Evolutionary conservation across 2,329 filamentous ascomycete genomes (phyloP).

Genomic region (Apiospora koreana): DNA sequence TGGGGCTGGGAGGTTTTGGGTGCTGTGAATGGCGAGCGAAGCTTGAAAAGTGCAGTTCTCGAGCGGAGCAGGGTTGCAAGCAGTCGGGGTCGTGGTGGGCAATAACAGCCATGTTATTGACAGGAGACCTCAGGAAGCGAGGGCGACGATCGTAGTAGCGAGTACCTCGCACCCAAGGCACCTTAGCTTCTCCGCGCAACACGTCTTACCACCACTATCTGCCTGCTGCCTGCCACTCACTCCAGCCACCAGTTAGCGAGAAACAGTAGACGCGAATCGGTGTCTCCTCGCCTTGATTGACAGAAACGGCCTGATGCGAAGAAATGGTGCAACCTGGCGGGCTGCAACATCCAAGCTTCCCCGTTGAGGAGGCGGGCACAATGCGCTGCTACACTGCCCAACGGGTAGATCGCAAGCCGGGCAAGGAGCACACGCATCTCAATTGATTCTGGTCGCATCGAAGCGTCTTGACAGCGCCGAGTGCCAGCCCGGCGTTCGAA

Average conservation of each 20-base stretch:
- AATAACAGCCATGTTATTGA: constrained; percentile 6
- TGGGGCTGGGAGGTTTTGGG: background rate
- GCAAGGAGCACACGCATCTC: background rate
- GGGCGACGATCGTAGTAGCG: constrained; percentile 1
- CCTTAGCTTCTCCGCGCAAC: background rate
- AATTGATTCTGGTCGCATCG: background rate
- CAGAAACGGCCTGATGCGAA: background rate
- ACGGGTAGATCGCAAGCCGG: background rate
- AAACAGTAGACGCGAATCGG: background rate
- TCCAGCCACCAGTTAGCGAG: background rate
- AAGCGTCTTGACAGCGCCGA: background rate
- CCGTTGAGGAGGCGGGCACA: background rate
- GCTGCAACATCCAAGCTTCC: background rate
- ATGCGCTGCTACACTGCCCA: constrained; percentile 6
- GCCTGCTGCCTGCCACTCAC: background rate
- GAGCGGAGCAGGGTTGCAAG: constrained; percentile 8
- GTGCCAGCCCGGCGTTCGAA: background rate
- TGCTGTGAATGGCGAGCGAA: background rate
- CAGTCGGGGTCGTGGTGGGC: background rate
- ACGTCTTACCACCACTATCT: background rate
- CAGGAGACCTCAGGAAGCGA: background rate
- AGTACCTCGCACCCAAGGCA: background rate
- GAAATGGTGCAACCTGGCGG: background rate
- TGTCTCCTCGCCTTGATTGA: background rate
- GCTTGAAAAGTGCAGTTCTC: background rate